Conservation (phyloP, 202 grass and related monocot species). For the Digitaria exilis region DNA sequence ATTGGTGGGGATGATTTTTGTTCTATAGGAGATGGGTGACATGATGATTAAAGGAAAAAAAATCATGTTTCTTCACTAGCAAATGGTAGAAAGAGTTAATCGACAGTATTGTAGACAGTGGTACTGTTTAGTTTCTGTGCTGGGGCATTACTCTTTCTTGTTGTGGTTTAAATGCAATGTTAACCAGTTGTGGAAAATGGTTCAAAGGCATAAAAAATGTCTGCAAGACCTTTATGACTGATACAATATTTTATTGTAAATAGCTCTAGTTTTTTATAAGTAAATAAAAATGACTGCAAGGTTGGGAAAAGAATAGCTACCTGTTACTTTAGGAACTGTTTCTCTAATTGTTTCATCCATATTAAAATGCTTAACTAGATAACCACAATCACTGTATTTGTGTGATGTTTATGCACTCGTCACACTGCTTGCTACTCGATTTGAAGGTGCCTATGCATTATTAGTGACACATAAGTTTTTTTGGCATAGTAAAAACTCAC, state of each 20-base stretch:
- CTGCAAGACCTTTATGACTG: background rate
- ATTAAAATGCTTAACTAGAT: conserved; percentile 1
- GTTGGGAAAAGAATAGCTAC: background rate
- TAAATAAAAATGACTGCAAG: background rate
- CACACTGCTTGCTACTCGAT: background rate
- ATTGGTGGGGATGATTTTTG: background rate
- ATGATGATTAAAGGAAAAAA: background rate
- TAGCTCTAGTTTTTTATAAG: background rate
- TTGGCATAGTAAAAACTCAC: background rate
- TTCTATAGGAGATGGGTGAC: background rate
- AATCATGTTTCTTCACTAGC: background rate
- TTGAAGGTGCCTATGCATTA: conserved; percentile 6
- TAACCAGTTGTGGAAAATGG: background rate
- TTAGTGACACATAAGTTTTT: background rate
- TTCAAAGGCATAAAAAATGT: background rate
- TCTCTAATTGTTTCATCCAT: background rate
- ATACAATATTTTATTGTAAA: background rate
- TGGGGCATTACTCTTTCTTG: background rate
- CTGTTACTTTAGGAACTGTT: background rate
- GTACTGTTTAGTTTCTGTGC: background rate
- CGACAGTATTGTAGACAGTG: background rate
- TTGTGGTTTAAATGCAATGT: background rate
- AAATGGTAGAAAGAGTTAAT: background rate
- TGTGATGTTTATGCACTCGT: conserved; percentile 8
- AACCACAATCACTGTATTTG: background rate